phyloP scores from a whole-genome alignment of 1,139 yeast species.

The Lodderomyces margitis region DNA sequence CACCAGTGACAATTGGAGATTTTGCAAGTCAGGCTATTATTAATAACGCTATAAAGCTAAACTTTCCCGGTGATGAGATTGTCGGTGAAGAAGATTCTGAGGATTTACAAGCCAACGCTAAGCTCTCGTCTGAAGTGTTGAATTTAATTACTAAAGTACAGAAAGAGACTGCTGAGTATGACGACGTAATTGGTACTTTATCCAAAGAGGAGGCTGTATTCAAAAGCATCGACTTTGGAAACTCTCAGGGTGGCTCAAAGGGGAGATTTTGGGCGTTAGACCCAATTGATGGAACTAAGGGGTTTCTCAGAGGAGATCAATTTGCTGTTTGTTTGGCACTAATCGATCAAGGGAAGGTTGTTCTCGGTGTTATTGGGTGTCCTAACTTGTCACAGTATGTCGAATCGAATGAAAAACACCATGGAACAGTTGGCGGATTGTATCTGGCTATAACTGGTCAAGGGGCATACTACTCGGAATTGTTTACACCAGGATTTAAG shows the following conservation, averaged over 20 bases:
- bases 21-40: conserved; percentile 94
- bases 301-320: conserved; percentile 92
- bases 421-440: conserved; percentile 58
- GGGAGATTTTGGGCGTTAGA: conserved; percentile 97
- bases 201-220: conserved; percentile 49
- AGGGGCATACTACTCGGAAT: conserved; percentile 66
- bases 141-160: conserved; percentile 50
- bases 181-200: conserved; percentile 40
- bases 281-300: conserved; percentile 98
- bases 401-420: conserved; percentile 32
- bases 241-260: conserved; percentile 67
- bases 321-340: conserved; percentile 94
- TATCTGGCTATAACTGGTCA: conserved; percentile 73
- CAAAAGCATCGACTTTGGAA: conserved; percentile 73
- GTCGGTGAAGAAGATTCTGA: conserved; percentile 94
- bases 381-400: conserved; percentile 75
- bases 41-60: conserved; percentile 73
- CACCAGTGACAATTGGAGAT: conserved; percentile 97
- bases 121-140: conserved; percentile 40
- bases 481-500: conserved; percentile 30
- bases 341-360: conserved; percentile 79
- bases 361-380: conserved; percentile 92
- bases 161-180: conserved; percentile 23
- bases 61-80: conserved; percentile 80
- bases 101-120: conserved; percentile 51